A percentile compares a stretch with the other conserved stretches of the same genome.
These are phyloP conservation scores for Haplosporangium sp. DNA, from an alignment of 371 early-diverging fungal genomes.

Conservation along the genomic window DNA sequence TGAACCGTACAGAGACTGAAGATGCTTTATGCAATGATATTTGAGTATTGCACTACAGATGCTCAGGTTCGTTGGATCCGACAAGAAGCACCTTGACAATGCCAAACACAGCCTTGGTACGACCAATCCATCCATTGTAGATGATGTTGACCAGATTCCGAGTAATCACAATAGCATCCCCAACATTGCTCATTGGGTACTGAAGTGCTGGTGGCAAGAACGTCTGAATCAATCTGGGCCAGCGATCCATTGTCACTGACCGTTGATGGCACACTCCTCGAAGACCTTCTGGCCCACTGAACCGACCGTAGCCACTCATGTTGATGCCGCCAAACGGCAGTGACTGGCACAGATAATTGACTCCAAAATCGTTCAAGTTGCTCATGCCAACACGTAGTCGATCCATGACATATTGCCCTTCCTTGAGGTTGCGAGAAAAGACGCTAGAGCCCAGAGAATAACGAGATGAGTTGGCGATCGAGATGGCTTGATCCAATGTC, in stretches of 20 bases:
- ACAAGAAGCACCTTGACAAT: slow-evolving; percentile 42
- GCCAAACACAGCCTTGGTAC: slow-evolving; percentile 34
- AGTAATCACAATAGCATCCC: slow-evolving; percentile 52
- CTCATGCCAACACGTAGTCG: slow-evolving; percentile 83
- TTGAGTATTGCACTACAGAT: slow-evolving; percentile 4
- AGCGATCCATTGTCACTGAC: slow-evolving; percentile 78
- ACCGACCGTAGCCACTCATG: slow-evolving; percentile 83
- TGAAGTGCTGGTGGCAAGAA: slow-evolving; percentile 76
- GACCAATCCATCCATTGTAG: slow-evolving; percentile 40
- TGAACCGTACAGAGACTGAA: no score
- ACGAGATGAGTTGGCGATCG: slow-evolving; percentile 77
- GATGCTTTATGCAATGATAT: no score
- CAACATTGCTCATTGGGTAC: slow-evolving; percentile 67
- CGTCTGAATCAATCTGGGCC: slow-evolving; percentile 75
- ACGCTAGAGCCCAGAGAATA: slow-evolving; percentile 87
- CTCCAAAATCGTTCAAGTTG: slow-evolving; percentile 90
- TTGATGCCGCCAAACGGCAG: slow-evolving; percentile 90
- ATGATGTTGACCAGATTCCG: slow-evolving; percentile 45
- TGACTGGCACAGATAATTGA: slow-evolving; percentile 85
- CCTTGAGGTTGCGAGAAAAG: slow-evolving; percentile 74
- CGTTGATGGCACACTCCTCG: slow-evolving; percentile 78
- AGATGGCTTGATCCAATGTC: slow-evolving; percentile 78
- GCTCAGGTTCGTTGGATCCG: slow-evolving; percentile 44
- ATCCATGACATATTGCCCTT: slow-evolving; percentile 73
- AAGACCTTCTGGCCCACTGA: slow-evolving; percentile 82